Base-by-base conservation (phyloP, 2,329 filamentous ascomycete genomes). In the Metarhizium rileyi region DNA sequence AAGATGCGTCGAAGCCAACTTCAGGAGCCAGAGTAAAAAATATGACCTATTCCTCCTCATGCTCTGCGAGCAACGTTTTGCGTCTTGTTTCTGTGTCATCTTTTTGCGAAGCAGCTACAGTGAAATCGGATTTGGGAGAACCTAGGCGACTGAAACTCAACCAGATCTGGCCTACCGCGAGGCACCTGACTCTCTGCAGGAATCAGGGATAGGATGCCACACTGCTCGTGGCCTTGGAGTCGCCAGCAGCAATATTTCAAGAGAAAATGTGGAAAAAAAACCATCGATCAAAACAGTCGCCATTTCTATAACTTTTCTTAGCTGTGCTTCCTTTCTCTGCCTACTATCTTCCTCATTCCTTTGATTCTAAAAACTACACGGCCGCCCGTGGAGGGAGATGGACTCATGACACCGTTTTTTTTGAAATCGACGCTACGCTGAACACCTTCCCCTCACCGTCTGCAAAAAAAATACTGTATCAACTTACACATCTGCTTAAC, bases 1-100 rank as follows among this genome's bases (percentile, higher is more conserved):
- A 98, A 98, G 81, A 94, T 94, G 83, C 89, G 93, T 62, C 88
- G 93, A 66, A 95, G 89, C 76, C 86, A 94, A 71, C 80, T 83
- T 49, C 75, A 76, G 60, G 63, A 72, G 47, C 57, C 69, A 46
- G 78, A 81, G 66, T 80, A 80, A 59, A 80, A 58, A 55, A 36
- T 30, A 45, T 20, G 16, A 30, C 42, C 49, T 40, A 36, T 49
- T 49, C 49, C 49, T 44, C 47, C 44, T 48, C 44, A 36, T 44
- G 26, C 47, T 44, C 52, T 46, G 50, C 48, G 60, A 61, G 63
- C 57, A 59, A 59, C 58, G 56, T 56, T 60, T 60, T 55, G 57
- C 57, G 50, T 62, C 58, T 60, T 55, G 54, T 52, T 45, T 46
- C 43, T 54, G 52, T 56, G 56, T 59, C 55, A 55, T n/a, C 56